Evolutionary conservation across 768 basidiomycete genomes (phyloP).

Genomic region (Boletus insuetus): DNA sequence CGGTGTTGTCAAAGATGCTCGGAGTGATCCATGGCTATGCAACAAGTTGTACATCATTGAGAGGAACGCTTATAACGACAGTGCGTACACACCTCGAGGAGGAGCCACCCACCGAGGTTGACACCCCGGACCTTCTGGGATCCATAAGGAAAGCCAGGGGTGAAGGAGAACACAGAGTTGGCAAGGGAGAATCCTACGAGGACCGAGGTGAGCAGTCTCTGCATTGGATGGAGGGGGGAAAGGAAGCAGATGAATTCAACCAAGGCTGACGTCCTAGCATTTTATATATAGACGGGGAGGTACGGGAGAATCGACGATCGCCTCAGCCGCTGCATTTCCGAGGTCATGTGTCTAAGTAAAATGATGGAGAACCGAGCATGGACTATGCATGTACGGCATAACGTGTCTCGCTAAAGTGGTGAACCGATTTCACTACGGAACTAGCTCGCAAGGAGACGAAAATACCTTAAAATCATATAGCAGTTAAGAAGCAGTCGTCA

Average conservation of each 20-base stretch:
- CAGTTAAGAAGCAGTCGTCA: neutral
- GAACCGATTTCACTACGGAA: too few relatives aligned
- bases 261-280: neutral
- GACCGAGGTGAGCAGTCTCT: constrained; percentile 7
- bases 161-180: constrained; percentile 32
- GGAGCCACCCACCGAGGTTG: constrained; percentile 71
- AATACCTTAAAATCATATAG: neutral
- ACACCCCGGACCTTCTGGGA: constrained; percentile 75
- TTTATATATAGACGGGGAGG: constrained; percentile 15
- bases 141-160: constrained; percentile 70
- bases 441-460: neutral
- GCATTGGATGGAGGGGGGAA: constrained; percentile 39
- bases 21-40: constrained; percentile 76
- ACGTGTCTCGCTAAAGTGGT: too few relatives aligned
- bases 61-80: neutral
- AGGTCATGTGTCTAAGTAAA: constrained; percentile 4
- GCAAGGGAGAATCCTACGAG: constrained; percentile 32
- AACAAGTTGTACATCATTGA: constrained; percentile 43
- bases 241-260: constrained; percentile 44
- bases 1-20: constrained; percentile 61
- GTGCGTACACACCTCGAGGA: constrained; percentile 43
- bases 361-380: neutral
- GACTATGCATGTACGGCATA: neutral
- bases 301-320: neutral
- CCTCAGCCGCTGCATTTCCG: constrained; percentile 6